These are phyloP conservation scores for Cercospora sesami DNA, from an alignment of 2,329 filamentous ascomycete species.

Conservation along the genomic window DNA sequence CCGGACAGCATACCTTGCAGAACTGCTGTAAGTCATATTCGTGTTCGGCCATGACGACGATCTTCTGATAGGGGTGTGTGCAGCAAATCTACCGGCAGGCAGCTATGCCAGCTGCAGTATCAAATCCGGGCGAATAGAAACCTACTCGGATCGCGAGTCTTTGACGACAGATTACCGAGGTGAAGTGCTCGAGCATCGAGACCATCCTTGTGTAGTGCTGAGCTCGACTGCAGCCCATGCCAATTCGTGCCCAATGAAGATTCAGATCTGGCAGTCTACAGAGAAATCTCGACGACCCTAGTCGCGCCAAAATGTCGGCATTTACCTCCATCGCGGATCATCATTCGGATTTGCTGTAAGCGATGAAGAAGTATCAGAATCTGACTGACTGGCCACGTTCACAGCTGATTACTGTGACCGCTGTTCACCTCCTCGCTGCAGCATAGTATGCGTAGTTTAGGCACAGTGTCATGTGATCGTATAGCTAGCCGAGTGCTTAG, in stretches of 20 bases:
- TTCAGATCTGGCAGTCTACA: neutral
- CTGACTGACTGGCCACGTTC: neutral
- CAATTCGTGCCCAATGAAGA: neutral
- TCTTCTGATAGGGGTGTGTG: neutral
- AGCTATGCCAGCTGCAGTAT: neutral
- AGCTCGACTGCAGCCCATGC: neutral
- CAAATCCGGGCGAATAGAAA: neutral
- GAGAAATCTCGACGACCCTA: constrained; percentile 1
- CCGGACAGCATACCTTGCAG: neutral
- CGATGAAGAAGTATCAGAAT: neutral
- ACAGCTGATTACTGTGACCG: neutral
- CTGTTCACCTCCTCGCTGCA: neutral
- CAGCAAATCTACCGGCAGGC: neutral
- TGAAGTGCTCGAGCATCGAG: neutral
- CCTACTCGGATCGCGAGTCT: neutral
- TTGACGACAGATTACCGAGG: constrained; percentile 1
- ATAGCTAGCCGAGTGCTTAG: neutral
- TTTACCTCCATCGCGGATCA: neutral
- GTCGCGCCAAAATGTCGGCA: neutral
- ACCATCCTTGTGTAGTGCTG: neutral
- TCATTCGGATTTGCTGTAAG: constrained; percentile 4
- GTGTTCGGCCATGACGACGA: neutral
- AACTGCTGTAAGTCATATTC: constrained; percentile 1
- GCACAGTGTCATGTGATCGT: neutral
- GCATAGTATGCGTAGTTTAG: neutral